phyloP scores from a whole-genome alignment of 768 basidiomycete genomes.

The Tremella fuciformis region DNA sequence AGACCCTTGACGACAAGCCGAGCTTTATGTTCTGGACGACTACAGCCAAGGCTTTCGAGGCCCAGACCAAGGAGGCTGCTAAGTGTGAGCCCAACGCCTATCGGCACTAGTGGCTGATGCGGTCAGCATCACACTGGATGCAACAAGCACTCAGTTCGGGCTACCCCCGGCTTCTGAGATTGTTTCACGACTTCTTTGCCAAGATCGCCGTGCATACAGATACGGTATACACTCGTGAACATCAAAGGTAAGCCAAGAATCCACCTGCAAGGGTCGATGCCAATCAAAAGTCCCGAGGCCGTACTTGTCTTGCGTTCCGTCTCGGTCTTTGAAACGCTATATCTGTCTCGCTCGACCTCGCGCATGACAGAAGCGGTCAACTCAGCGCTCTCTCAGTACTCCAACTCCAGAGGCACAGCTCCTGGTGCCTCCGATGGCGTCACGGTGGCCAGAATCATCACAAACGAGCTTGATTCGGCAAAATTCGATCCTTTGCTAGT shows the following conservation, averaged over 20 bases:
- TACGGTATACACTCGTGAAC: constrained; percentile 75
- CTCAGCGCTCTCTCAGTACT: constrained; percentile 62
- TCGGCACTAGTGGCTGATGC: constrained; percentile 10
- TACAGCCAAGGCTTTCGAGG: constrained; percentile 74
- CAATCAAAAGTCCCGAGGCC: constrained; percentile 73
- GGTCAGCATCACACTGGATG: constrained; percentile 77
- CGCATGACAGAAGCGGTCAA: constrained; percentile 79
- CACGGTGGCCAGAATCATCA: constrained; percentile 69
- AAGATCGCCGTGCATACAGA: constrained; percentile 95
- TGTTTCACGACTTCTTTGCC: constrained; percentile 96
- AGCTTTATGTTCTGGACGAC: constrained; percentile 88
- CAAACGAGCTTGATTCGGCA: constrained; percentile 89
- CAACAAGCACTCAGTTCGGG: constrained; percentile 83
- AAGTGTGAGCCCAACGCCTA: constrained; percentile 58
- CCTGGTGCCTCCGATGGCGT: constrained; percentile 75
- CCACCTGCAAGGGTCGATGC: not conserved
- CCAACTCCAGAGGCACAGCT: constrained; percentile 64
- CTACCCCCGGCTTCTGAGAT: constrained; percentile 79
- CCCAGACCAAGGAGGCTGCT: constrained; percentile 71
- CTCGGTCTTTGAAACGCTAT: constrained; percentile 78
- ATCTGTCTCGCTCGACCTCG: constrained; percentile 76
- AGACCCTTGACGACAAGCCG: constrained; percentile 87
- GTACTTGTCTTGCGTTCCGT: constrained; percentile 79
- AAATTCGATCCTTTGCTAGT: constrained; percentile 88
- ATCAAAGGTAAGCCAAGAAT: constrained; percentile 67